Base-by-base conservation (phyloP, 169 alveolate genomes). In the Plasmodium ovale region DNA sequence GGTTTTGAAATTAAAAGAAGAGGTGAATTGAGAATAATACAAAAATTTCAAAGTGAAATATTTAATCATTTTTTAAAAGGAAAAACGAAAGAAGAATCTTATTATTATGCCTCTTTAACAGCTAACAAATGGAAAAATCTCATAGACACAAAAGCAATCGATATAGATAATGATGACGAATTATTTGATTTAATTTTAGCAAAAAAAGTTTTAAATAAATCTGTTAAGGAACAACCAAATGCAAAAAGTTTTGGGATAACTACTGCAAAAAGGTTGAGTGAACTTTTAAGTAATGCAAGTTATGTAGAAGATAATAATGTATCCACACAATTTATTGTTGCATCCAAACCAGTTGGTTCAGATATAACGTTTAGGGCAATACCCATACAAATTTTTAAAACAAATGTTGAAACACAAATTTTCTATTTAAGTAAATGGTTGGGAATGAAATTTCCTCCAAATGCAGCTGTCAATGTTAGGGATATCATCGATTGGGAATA, bases 1-100 rank as follows among this genome's bases (percentile, higher is more conserved):
- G 99, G 99, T 2, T 98, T 98, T 90, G 99, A 98, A 95, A 94
- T 99, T 72, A 99, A 99, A 90, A 95, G 99, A 49, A 97, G 99
- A 87, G 99, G 99, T 47, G 99, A 99, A 92, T 96, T 99, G 90
- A 96, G 98, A 60, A 92, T 99, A 77, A 97, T 99, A 39, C 97
- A 98, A 96, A 94, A 96, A 37, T 97, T 99, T 69, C 99, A 99
- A 92, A 98, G 98, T 70, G 99, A 98, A 90, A 97, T 99, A 47
- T 99, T 99, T 87, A 96, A 97, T 21, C 96, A 96, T 87, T 98
- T 98, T 90, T 89, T 98, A 65, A 92, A 94, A 72, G 99, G 99
- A 6, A 87, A 85, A 23, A 95, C 97, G 42, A 94, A 97, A 79
- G 96, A 94, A 70, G 99, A 98, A 82, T 98, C 99, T 53, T 98